A percentile compares a stretch with the other conserved stretches of the same genome.
phyloP scores from a whole-genome alignment of 306 rosid genomes.

The Trifolium dubium region DNA sequence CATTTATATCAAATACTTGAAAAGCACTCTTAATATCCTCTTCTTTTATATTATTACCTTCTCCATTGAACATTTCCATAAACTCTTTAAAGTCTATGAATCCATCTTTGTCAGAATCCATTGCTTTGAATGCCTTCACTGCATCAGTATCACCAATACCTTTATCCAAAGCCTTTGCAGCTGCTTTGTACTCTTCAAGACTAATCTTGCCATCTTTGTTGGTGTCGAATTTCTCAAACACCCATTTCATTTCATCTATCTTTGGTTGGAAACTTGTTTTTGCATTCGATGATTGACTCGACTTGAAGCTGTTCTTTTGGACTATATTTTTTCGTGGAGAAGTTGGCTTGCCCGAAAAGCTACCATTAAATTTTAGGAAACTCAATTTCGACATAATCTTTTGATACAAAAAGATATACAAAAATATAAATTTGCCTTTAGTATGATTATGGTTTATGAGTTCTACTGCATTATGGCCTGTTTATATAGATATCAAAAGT shows the following conservation, averaged over 20 bases:
- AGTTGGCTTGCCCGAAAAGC: constrained; percentile 44
- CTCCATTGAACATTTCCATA: constrained; percentile 56
- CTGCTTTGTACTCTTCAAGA: constrained; percentile 69
- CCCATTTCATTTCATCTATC: constrained; percentile 69
- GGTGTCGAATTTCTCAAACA: constrained; percentile 69
- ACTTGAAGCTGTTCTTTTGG: constrained; percentile 43
- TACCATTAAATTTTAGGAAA: constrained; percentile 51
- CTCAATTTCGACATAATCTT: constrained; percentile 49
- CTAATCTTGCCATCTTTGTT: constrained; percentile 78
- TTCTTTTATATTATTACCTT: constrained; percentile 44
- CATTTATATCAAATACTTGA: constrained; percentile 71
- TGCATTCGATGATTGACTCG: constrained; percentile 29
- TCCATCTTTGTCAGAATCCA: constrained; percentile 79
- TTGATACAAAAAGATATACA: not conserved
- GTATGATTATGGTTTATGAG: constrained; percentile 15
- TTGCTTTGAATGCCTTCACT: constrained; percentile 53
- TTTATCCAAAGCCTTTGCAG: constrained; percentile 51
- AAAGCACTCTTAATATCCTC: constrained; percentile 66
- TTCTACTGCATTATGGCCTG: constrained; percentile 5
- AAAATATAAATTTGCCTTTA: not conserved
- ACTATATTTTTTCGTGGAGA: constrained; percentile 34
- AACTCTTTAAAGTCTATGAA: constrained; percentile 71
- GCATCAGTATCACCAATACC: constrained; percentile 55
- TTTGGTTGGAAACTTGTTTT: constrained; percentile 45
- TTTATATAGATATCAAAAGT: constrained; percentile 40